Evolutionary conservation across 129 eudicot genomes (phyloP), one percentile per base, ranked within the genome.

Genomic region (Flaveria linearis): DNA sequence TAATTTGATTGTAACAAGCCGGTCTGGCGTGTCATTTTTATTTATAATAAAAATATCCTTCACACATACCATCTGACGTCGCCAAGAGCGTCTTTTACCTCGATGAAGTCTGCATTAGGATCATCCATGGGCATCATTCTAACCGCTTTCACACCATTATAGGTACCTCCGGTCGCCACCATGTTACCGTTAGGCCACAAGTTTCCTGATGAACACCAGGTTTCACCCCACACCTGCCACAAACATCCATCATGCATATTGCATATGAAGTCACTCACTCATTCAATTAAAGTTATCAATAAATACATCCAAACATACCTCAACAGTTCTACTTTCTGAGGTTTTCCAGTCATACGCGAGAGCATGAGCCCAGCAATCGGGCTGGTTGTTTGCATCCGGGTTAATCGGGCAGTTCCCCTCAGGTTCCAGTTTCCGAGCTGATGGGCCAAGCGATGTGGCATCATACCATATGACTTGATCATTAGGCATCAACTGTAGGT

Each of bases 181-280:
- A 93, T 83, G 74, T 72, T 80, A 17, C 98, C 98, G 14, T 84
- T 76, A 12, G 86, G 71, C 39, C 88, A 46, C 36, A 93, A 76
- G 20, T 89, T 86, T 62, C 98, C 98, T 0, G 88, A 82, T 11
- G 98, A 93, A 71, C 98, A 91, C 98, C 98, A 93, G 60, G 97
- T 87, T 76, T 91, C 88, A 12, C 84, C 76, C 2, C 60, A 53
- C n/a, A 90, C 26, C 98, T 92, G 77, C 61, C 45, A 69, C 17
- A 13, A 14, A 68, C 51, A 28, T 16, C 41, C 41, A 36, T 36
- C 7, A 36, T 36, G 41, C 8, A 36, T 36, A 36, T 36, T 36
- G 41, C 0, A 36, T 5, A 36, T 36, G 13, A 39, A 20, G 5
- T 56, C 14, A 20, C 4, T 4, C 22, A 18, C 2, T 36, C 39